A percentile compares a stretch with the other conserved stretches of the same genome.
Evolutionary conservation across 176 grass and related monocot genomes (phyloP).

Genomic region (Carex cristatella): DNA sequence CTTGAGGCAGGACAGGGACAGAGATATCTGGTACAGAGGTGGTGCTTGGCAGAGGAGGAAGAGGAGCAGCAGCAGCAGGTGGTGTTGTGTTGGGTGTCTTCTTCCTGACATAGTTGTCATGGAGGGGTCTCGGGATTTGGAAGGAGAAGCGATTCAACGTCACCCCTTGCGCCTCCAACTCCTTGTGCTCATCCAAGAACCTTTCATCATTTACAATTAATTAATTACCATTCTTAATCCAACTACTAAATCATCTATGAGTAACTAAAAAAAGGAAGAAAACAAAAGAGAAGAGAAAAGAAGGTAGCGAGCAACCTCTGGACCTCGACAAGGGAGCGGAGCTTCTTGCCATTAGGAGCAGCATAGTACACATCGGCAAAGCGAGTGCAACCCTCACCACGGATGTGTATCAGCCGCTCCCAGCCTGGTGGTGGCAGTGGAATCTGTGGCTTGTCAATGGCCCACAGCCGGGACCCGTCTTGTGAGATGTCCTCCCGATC

Average conservation of each 20-base stretch:
- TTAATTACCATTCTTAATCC: neutral
- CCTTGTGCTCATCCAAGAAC: conserved; percentile 22
- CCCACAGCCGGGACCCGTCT: conserved; percentile 57
- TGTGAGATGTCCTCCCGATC: conserved; percentile 53
- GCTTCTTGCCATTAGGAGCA: conserved; percentile 17
- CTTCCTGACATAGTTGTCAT: conserved; percentile 22
- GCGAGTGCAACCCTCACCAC: conserved; percentile 43
- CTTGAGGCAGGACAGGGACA: neutral
- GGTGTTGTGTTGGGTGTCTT: neutral
- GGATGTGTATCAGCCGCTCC: conserved; percentile 59
- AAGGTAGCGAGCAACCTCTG: conserved; percentile 3
- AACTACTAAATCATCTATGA: too few relatives aligned
- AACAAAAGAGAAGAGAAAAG: neutral
- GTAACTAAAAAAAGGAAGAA: neutral
- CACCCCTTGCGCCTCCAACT: conserved; percentile 23
- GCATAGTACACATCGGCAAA: conserved; percentile 62
- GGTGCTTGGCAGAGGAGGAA: neutral
- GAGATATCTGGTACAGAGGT: neutral
- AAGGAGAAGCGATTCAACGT: conserved; percentile 14
- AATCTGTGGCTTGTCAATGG: conserved; percentile 58
- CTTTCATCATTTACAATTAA: neutral
- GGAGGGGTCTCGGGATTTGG: conserved; percentile 21
- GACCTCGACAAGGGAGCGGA: conserved; percentile 20
- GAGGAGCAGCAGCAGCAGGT: neutral
- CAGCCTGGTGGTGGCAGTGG: conserved; percentile 46